Conservation (phyloP, 108 stramenopile species). For the Pseudonitzschia pungens region DNA sequence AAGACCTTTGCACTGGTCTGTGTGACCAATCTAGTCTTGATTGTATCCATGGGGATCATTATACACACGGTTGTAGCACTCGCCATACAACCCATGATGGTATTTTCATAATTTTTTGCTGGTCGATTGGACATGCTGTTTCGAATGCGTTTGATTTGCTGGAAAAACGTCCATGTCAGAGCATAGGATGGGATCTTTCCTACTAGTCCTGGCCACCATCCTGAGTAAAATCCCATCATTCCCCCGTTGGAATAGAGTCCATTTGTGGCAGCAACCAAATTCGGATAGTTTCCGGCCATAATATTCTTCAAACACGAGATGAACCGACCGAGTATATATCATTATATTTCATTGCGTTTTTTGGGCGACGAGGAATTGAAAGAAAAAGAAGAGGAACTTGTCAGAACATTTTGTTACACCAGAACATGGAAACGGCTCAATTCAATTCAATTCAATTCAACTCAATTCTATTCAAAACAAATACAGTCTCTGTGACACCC, state of each 20-base stretch:
- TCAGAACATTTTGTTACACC: background rate
- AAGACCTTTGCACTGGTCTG: constrained; percentile 46
- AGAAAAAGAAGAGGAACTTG: too few relatives aligned
- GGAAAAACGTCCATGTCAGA: constrained; percentile 95
- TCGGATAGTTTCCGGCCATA: constrained; percentile 94
- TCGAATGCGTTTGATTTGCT: constrained; percentile 83
- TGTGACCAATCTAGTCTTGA: constrained; percentile 94
- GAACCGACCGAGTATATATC: constrained; percentile 13
- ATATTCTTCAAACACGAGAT: constrained; percentile 66
- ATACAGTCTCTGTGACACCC: too few relatives aligned
- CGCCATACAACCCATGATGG: constrained; percentile 92
- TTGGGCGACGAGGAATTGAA: background rate
- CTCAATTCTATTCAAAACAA: too few relatives aligned
- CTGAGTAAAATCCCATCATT: constrained; percentile 89
- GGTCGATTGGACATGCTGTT: constrained; percentile 49
- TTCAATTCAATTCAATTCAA: background rate
- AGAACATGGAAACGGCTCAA: background rate
- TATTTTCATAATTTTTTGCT: constrained; percentile 88
- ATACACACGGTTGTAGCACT: constrained; percentile 92
- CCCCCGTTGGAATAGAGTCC: constrained; percentile 67
- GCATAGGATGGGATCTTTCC: constrained; percentile 95
- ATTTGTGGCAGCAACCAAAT: constrained; percentile 62
- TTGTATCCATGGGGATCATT: constrained; percentile 98
- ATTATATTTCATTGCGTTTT: too few relatives aligned
- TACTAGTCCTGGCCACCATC: constrained; percentile 96